Evolutionary conservation across 352 stramenopile genomes (phyloP).

Genomic region (Globisporangium uncinulatum): DNA sequence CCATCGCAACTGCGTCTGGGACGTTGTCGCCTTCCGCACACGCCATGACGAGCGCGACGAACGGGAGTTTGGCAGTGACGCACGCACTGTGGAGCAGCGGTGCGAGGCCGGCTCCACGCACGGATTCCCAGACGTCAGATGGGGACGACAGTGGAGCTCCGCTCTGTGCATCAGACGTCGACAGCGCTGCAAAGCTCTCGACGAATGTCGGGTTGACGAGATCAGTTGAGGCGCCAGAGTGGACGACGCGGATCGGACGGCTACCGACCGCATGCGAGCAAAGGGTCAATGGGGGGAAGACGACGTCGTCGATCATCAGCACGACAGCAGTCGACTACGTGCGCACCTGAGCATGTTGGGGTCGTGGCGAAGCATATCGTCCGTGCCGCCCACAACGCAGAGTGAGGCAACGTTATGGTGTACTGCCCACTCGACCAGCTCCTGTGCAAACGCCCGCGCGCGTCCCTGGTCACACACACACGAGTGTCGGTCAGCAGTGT

Average conservation of each 20-base stretch:
- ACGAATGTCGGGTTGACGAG: conserved; percentile 31
- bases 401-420: conserved; percentile 37
- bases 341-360: conserved; percentile 53
- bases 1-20: conserved; percentile 51
- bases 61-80: conserved; percentile 24
- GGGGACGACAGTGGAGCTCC: not conserved
- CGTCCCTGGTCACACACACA: conserved; percentile 30
- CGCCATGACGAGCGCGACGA: conserved; percentile 59
- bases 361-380: conserved; percentile 82
- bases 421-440: conserved; percentile 54
- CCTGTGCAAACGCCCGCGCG: conserved; percentile 34
- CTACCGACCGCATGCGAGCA: conserved; percentile 18
- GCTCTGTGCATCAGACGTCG: conserved; percentile 3
- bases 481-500: not conserved
- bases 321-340: not conserved
- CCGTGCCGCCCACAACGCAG: conserved; percentile 52
- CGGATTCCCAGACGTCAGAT: conserved; percentile 27
- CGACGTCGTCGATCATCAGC: not conserved
- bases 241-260: conserved; percentile 54
- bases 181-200: conserved; percentile 29
- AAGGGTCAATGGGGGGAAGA: not conserved
- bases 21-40: conserved; percentile 82
- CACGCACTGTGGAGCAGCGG: conserved; percentile 42
- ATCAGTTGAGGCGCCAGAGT: conserved; percentile 19
- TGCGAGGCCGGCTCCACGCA: conserved; percentile 56